Base-by-base conservation (phyloP, 306 rosid species). In the Vigna mungo region DNA sequence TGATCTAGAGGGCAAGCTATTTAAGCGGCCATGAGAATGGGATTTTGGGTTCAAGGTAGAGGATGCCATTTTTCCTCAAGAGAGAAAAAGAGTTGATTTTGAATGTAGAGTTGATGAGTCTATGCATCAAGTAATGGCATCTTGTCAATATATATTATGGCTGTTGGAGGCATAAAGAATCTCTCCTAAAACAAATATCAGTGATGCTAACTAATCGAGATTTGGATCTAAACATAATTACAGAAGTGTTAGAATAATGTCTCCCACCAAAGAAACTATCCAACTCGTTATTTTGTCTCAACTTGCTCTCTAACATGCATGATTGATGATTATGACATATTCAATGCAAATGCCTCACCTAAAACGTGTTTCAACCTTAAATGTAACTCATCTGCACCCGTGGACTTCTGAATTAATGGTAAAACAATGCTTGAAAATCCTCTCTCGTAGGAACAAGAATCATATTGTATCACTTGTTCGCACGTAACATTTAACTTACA, bases 1-100 rank as follows among this genome's bases (percentile, higher is more conserved):
- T 62, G 77, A 44, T 58, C 78, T 76, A 17, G 78, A 37, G 10
- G 85, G 85, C 12, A 76, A 61, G 72, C 81, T 76, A 76, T 41
- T 76, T 59, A 74, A 81, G 15, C 78, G 81, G 43, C 58, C 71
- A 17, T 81, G 77, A 5, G 12, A 51, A 44, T 12, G 14, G 21
- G 71, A 71, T 46, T 77, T 82, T 77, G 54, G 2, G 73, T 70
- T 81, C 25, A 76, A 51, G 70, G 54, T 55, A 77, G 79, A 78
- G 2, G 79, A 25, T 41, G 69, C 75, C 86, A 83, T 83, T 78
- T 83, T 72, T 8, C 4, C 9, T 74, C 6, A 68, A 62, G 41
- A 15, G 67, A 62, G 23, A 34, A 60, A 25, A 84, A 69, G 64
- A 48, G 27, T 83, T 58, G 36, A 20, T 51, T 34, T 47, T 77